Base-by-base conservation (phyloP, 192 early-diverging fungal genomes). In the Coemansia sp. region DNA sequence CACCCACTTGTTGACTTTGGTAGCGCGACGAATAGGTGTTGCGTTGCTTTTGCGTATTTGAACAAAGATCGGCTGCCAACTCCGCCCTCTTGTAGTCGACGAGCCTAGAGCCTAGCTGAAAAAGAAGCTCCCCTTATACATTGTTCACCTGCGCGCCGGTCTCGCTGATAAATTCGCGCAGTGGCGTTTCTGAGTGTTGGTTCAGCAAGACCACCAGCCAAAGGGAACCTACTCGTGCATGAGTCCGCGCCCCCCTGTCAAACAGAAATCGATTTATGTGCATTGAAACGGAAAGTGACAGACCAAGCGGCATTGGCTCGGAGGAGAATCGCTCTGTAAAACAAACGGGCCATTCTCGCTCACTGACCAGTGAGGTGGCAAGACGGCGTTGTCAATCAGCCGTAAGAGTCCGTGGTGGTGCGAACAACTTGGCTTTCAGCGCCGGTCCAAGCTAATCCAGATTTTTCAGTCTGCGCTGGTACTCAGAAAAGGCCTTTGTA, bases 111-210 rank as follows among this genome's bases (percentile, higher is more conserved):
- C 3, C 23, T 51, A 51, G 9, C 23, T 51, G 23, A 8, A 51
- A 19, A 46, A 19, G 17, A 19, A 15, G 48, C 5, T 15, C 34
- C 6, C n/a, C 17, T 19, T 17, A 21, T 21, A 8, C 48, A 51
- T 51, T 25, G 19, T 51, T 21, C 23, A 3, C 48, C 48, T 11
- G 48, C 48, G 48, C 48, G 23, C 48, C 23, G 48, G 23, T 25
- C 5, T 51, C 23, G 48, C 21, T 51, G 48, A 25, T 51, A 51
- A 51, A 51, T 25, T 25, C 48, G 9, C 2, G 48, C 23, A 27
- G 48, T 51, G 21, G 48, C 48, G 21, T 51, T 51, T 51, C 48
- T 19, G 48, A 51, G 48, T 51, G 48, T 17, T 51, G 48, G 48
- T 51, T 51, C 48, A 51, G 48, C 48, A 51, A 51, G 48, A 25